phyloP scores from a whole-genome alignment of 805 yeast genomes.

The Starmerella vitae region DNA sequence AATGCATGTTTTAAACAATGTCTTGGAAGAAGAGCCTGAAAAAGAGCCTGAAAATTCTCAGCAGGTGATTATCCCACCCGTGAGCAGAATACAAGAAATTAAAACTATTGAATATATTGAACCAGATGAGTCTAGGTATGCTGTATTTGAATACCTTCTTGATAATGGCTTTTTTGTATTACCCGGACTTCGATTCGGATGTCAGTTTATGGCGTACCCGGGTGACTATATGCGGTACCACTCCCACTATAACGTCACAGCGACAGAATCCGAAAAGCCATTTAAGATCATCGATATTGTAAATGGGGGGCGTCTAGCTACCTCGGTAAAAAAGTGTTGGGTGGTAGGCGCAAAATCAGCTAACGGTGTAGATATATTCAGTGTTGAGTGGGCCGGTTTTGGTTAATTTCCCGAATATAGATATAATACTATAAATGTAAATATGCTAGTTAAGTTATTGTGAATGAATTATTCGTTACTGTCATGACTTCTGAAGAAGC shows the following conservation, averaged over 20 bases:
- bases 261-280: conserved; percentile 37
- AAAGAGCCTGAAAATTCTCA: neutral
- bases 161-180: conserved; percentile 41
- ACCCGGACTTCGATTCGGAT: conserved; percentile 89
- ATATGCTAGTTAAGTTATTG: no score
- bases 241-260: conserved; percentile 63
- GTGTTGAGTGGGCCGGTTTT: conserved; percentile 95
- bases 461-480: no score
- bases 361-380: conserved; percentile 34
- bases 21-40: neutral
- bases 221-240: conserved; percentile 90
- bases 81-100: neutral
- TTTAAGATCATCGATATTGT: conserved; percentile 48
- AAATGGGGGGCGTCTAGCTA: conserved; percentile 82
- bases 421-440: no score
- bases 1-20: neutral
- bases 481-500: no score
- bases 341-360: conserved; percentile 32
- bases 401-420: no score
- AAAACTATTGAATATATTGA: neutral
- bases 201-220: conserved; percentile 77
- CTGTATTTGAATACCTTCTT: conserved; percentile 33
- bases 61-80: neutral
- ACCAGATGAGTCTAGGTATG: conserved; percentile 20
- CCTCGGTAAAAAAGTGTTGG: conserved; percentile 82